Evolutionary conservation across 176 grass and related monocot species (phyloP), one percentile per base, ranked within the genome.

Genomic region (Oryza meyeriana): DNA sequence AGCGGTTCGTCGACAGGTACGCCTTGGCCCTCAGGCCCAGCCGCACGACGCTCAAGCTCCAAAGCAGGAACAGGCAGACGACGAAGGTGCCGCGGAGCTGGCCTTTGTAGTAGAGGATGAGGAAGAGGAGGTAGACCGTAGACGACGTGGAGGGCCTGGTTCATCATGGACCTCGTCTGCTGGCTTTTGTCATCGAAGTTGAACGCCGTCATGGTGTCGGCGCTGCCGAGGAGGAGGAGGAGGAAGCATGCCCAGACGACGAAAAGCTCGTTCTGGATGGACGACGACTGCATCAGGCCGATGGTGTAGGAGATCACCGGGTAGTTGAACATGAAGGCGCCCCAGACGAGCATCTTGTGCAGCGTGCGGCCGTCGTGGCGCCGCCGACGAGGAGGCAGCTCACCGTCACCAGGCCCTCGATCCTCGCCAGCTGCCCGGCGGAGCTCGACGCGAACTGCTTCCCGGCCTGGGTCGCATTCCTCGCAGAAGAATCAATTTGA

Each of bases 181-280:
- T 79, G 57, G 27, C 13, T 66, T 38, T 10, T 79, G 33, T 61
- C 47, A 1, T 81, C 11, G 79, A 81, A 81, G 79, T 8, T 58
- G 79, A 81, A 81, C 4, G 66, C 79, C 4, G 79, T 81, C 79
- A 81, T 81, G 66, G 64, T 39, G 47, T 71, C 79, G 24, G 79
- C 79, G 16, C 24, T 81, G 47, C 79, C 66, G 14, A 81, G 66
- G 66, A 81, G 79, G 33, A 81, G 78, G 31, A 81, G 32, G 13
- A 81, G 66, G 47, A 81, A 81, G 66, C 66, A 71, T 1, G 79
- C 79, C 79, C 66, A 81, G n/a, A 81, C 66, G 48, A 81, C 79
- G n/a, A 81, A 81, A 9, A 81, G 79, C 48, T 81, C 66, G 65
- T 81, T 81, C 13, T 41, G 12, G 48, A 71, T 28, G 24, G 66